Base-by-base conservation (phyloP, 148 eudicot genomes). In the Euryodendron excelsum region DNA sequence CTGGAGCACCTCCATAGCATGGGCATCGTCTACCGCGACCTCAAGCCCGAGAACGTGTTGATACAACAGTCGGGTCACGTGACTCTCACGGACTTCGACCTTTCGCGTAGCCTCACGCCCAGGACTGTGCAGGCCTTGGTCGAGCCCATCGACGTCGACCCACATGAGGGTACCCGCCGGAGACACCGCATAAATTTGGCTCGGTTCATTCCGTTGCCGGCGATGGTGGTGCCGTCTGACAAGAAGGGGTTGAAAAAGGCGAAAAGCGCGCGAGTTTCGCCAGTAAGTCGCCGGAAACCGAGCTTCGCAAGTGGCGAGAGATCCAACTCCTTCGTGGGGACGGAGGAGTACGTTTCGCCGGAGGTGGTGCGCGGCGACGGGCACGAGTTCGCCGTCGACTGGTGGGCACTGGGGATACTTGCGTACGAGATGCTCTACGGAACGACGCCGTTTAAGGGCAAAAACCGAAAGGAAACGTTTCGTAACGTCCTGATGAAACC, bases 361-460 rank as follows among this genome's bases (percentile, higher is more conserved):
- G 98, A 94, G 80, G 84, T 94, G 13, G 90, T 94, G 0, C 77
- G 86, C 11, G 98, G 94, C 0, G 90, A 87, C 5, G 90, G 92
- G 0, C 93, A 94, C 69, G 98, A 87, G 58, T 94, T 86, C 69
- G 83, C 87, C 17, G 94, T 94, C 1, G 98, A 94, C 23, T 94
- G 98, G 96, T 94, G 98, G 98, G 93, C 94, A 10, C 56, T 94
- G 7, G 98, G 98, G 15, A 78, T 94, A 0, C 71, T 94, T 0
- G 84, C 88, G 27, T 94, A 86, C 85, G 98, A 94, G 74, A 91
- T 94, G 98, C 21, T 91, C 44, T 90, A 94, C 69, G 98, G 98
- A 0, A 83, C 64, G 55, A 90, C 98, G 39, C 98, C 98, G 77
- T 94, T 91, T 79, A 86, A 86, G 0, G 98, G 98, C 74, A 84